Conservation (phyloP, 2,329 filamentous ascomycete genomes). For the Alternaria postmessia region DNA sequence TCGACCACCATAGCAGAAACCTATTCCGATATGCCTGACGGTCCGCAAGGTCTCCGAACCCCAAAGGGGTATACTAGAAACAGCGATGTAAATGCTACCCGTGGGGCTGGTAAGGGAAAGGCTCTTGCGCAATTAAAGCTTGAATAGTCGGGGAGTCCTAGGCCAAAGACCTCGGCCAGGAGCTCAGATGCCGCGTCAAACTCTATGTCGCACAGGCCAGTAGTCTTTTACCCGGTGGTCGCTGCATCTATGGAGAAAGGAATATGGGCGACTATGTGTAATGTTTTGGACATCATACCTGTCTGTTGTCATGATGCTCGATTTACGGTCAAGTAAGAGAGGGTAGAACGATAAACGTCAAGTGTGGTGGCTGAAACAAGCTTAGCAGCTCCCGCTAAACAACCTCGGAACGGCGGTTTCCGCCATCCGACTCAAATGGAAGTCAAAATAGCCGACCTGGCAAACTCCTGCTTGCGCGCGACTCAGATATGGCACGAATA, state of each 20-base stretch:
- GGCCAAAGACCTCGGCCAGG: not conserved
- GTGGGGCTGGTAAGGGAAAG: not conserved
- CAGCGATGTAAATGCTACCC: slow-evolving; percentile 1
- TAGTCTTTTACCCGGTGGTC: not conserved
- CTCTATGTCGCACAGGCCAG: not conserved
- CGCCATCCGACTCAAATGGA: not conserved
- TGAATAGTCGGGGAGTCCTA: slow-evolving; percentile 2
- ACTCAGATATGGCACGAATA: not conserved
- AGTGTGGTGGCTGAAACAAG: slow-evolving; percentile 3
- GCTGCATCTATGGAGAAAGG: not conserved
- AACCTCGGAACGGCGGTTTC: not conserved
- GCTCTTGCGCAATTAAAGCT: slow-evolving; percentile 5
- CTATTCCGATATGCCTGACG: not conserved
- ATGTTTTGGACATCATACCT: not conserved
- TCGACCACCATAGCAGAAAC: not conserved
- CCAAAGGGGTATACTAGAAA: not conserved
- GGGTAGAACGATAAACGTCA: not conserved
- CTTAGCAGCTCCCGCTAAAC: not conserved
- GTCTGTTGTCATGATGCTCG: not conserved
- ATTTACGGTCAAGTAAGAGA: not conserved
- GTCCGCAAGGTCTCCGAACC: not conserved
- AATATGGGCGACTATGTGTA: not conserved
- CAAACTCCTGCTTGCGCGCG: not conserved
- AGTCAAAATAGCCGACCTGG: not conserved
- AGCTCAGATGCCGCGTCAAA: not conserved